A percentile compares a stretch with the other conserved stretches of the same genome.
Evolutionary conservation across 148 eudicot genomes (phyloP).

Genomic region (Beta vulgaris): DNA sequence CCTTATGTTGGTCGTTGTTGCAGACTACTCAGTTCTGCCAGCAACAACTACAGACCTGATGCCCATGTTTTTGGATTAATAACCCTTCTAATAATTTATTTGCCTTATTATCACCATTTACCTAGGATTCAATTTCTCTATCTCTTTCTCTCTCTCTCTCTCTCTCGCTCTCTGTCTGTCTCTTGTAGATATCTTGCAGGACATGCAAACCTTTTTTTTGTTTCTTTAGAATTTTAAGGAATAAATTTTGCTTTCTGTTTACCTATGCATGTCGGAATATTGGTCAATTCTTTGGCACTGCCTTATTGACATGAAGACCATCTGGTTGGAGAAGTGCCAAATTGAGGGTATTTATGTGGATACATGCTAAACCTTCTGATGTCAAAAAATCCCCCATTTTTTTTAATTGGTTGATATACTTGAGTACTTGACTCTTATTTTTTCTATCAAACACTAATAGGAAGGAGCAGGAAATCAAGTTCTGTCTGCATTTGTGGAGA

Average conservation of each 20-base stretch:
- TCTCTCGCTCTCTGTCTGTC: background rate
- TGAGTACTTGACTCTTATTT: background rate
- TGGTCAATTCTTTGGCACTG: background rate
- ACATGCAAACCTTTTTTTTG: background rate
- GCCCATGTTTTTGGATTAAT: background rate
- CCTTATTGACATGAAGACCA: background rate
- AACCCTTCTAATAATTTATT: background rate
- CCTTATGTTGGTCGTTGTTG: background rate
- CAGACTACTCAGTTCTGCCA: background rate
- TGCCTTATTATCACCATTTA: background rate
- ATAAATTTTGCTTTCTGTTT: background rate
- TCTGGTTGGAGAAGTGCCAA: background rate
- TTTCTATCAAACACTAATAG: constrained; percentile 35
- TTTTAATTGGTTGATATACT: background rate
- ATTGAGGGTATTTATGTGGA: background rate
- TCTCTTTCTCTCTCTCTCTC: too few species aligned
- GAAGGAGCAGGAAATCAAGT: constrained; percentile 98
- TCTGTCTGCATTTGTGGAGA: constrained; percentile 95
- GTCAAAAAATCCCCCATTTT: background rate
- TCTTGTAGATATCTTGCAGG: background rate
- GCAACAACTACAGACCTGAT: background rate
- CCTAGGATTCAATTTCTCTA: background rate
- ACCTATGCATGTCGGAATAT: background rate
- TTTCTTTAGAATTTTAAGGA: background rate
- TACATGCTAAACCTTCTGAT: background rate